These are phyloP conservation scores for Theobroma grandiflorum DNA, from an alignment of 441 rosid species.

Conservation along the genomic window DNA sequence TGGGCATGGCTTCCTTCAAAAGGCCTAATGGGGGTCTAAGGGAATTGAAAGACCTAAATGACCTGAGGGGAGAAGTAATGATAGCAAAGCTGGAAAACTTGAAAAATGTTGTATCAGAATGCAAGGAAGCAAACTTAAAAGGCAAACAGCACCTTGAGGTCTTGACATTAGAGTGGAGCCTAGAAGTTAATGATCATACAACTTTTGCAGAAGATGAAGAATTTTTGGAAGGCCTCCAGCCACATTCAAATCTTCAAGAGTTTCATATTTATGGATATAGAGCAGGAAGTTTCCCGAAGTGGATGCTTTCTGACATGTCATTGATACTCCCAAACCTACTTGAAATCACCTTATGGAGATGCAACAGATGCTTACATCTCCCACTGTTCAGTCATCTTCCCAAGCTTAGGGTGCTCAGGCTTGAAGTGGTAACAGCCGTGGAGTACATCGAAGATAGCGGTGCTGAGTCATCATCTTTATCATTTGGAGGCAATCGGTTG, in stretches of 20 bases:
- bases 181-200: constrained; percentile 3
- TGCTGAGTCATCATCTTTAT: not conserved
- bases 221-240: constrained; percentile 19
- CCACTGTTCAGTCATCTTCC: constrained; percentile 19
- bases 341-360: constrained; percentile 21
- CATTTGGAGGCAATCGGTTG: not conserved
- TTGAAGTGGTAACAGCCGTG: constrained; percentile 15
- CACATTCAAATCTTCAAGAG: constrained; percentile 20
- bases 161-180: constrained; percentile 25
- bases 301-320: constrained; percentile 21
- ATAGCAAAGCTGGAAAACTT: constrained; percentile 23
- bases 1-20: not conserved
- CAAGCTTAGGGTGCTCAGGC: constrained; percentile 24
- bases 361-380: not conserved
- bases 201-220: constrained; percentile 17
- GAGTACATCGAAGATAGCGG: constrained; percentile 21
- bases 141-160: constrained; percentile 11
- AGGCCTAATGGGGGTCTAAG: constrained; percentile 6
- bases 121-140: constrained; percentile 15
- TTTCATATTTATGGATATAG: constrained; percentile 20
- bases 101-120: constrained; percentile 4
- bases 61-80: constrained; percentile 20
- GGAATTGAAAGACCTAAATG: constrained; percentile 21
- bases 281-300: constrained; percentile 3
- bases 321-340: constrained; percentile 19